A percentile compares a stretch with the other conserved stretches of the same genome.
phyloP scores from a whole-genome alignment of 371 early-diverging fungal genomes.

The Apophysomyces variabilis region DNA sequence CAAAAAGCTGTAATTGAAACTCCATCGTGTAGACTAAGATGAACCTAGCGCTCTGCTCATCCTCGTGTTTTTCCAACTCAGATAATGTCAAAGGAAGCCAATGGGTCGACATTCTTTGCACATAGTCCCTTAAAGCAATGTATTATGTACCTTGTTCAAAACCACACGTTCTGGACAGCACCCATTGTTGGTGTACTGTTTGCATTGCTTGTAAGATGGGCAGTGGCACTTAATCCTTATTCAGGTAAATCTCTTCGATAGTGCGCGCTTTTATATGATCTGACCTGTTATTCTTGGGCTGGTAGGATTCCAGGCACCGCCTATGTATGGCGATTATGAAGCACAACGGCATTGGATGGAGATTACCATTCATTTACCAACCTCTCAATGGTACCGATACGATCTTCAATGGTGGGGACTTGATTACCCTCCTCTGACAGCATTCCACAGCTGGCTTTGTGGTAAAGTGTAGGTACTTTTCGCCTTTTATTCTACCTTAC shows the following conservation, averaged over 20 bases:
- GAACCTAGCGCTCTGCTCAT: no score
- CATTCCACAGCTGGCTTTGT: slow-evolving; percentile 88
- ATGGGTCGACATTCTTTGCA: neutral
- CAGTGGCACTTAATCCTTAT: slow-evolving; percentile 73
- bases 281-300: neutral
- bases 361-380: slow-evolving; percentile 80
- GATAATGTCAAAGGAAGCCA: neutral
- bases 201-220: slow-evolving; percentile 73
- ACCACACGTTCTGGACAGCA: slow-evolving; percentile 43
- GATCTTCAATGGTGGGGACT: slow-evolving; percentile 92
- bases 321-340: slow-evolving; percentile 94
- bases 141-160: slow-evolving; percentile 28
- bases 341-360: slow-evolving; percentile 99
- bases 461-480: slow-evolving; percentile 68
- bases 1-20: no score
- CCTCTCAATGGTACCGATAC: slow-evolving; percentile 86
- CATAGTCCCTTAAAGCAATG: slow-evolving; percentile 26
- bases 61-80: neutral
- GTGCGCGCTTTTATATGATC: neutral
- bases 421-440: slow-evolving; percentile 96
- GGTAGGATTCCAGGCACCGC: slow-evolving; percentile 59
- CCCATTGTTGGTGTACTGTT: slow-evolving; percentile 54
- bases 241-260: slow-evolving; percentile 61
- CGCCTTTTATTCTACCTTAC: neutral
- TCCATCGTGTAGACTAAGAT: no score